These are phyloP conservation scores for Imleria badia DNA, from an alignment of 768 basidiomycete species.

Conservation along the genomic window DNA sequence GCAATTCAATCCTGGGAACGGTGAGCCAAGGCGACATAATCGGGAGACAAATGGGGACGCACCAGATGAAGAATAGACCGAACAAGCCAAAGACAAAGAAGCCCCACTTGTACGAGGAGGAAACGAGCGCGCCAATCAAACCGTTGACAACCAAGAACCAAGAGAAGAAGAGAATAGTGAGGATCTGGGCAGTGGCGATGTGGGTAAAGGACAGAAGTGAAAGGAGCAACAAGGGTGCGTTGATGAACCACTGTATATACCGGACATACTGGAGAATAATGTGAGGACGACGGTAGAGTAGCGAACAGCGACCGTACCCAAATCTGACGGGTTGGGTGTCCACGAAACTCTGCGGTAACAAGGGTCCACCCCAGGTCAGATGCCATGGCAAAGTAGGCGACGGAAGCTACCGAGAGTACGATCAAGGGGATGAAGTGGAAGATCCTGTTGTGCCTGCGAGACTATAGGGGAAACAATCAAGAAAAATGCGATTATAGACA, in stretches of 20 bases:
- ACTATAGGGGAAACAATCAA: conserved; percentile 14
- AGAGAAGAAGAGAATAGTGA: conserved; percentile 38
- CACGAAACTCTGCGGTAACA: conserved; percentile 37
- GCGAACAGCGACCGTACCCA: conserved; percentile 35
- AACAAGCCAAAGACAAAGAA: conserved; percentile 48
- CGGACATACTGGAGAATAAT: conserved; percentile 41
- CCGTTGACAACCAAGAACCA: conserved; percentile 45
- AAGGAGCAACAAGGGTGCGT: conserved; percentile 51
- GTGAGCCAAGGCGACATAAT: conserved; percentile 6
- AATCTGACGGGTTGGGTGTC: conserved; percentile 36
- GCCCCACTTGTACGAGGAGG: conserved; percentile 53
- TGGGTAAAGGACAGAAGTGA: conserved; percentile 46
- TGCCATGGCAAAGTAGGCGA: conserved; percentile 56
- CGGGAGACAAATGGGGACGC: conserved; percentile 17
- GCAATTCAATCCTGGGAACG: conserved; percentile 29
- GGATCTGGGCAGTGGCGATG: conserved; percentile 48
- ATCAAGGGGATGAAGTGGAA: conserved; percentile 52
- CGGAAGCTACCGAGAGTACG: conserved; percentile 43
- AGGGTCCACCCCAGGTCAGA: conserved; percentile 52
- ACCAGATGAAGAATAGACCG: conserved; percentile 52
- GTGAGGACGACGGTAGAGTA: neutral
- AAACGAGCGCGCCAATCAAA: conserved; percentile 52
- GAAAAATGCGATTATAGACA: neutral
- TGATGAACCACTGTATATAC: conserved; percentile 59
- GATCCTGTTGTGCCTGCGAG: conserved; percentile 41